Base-by-base conservation (phyloP, 768 basidiomycete species). In the Dendrothele bispora region DNA sequence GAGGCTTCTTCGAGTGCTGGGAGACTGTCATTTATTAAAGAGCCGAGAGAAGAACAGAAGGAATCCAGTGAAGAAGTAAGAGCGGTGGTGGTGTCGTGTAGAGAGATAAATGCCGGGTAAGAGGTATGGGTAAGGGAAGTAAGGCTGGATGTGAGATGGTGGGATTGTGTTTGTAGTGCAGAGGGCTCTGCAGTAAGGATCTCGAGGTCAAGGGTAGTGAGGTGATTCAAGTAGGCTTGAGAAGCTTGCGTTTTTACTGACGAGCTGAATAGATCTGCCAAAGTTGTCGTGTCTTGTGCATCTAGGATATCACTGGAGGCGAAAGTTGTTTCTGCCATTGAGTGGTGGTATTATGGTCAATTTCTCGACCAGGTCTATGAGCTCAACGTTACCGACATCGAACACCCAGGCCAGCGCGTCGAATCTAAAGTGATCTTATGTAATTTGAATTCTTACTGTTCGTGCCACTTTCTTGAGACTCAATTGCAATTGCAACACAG, bases 111-210 rank as follows among this genome's bases (percentile, higher is more conserved):
- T 0, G 92, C 93, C 24, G 88, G 83, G 65, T 97, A 94, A 20
- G 93, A 93, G 4, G 91, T 85, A 51, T 91, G 88, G 46, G 93
- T 95, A 12, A 98, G 78, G 34, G 88, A 87, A 8, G 90, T 94
- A 52, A 97, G 74, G 46, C 92, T 94, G 37, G 90, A 86, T 6
- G 91, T 92, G 44, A 97, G 78, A 50, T 92, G 88, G 41, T 91
- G 84, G 0, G 89, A 80, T 49, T 95, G 91, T 1, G 91, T 88
- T 41, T 88, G 82, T 44, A 98, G 84, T 30, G 78, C 61, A 2
- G 80, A 71, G 0, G 95, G 95, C 59, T 93, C 86, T 1, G 80
- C 65, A 17, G 84, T 67, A n/a, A 98, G 76, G 27, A 82, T 78
- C 22, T 75, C 63, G 21, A 98, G 77, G 1, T 84, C 71, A 35